Conservation (phyloP, 148 eudicot genomes). For the Fagopyrum esculentum region DNA sequence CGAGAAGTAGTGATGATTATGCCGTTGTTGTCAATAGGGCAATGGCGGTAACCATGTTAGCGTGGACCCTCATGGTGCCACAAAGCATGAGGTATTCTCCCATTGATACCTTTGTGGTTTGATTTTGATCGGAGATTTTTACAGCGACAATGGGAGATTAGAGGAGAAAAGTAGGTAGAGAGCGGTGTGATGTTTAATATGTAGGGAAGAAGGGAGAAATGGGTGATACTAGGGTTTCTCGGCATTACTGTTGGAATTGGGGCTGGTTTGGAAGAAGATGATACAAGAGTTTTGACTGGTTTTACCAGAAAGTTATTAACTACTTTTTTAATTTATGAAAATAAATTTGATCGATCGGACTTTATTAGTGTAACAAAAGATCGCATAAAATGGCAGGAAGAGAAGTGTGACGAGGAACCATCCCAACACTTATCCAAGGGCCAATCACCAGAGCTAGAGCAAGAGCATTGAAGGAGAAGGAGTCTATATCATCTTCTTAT, state of each 20-base stretch:
- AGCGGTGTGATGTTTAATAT: not conserved
- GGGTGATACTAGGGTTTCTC: not conserved
- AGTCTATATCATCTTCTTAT: too few species aligned
- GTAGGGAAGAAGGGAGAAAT: not conserved
- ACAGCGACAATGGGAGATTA: not conserved
- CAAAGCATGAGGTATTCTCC: slow-evolving; percentile 32
- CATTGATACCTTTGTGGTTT: slow-evolving; percentile 14
- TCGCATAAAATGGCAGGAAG: too few species aligned
- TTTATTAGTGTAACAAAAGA: too few species aligned
- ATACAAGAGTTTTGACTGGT: too few species aligned
- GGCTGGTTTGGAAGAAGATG: not conserved
- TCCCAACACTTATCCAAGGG: too few species aligned
- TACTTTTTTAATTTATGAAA: too few species aligned
- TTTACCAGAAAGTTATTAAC: too few species aligned
- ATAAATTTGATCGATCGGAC: too few species aligned
- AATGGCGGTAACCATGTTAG: slow-evolving; percentile 52
- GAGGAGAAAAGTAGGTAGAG: not conserved
- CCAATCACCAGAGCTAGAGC: too few species aligned
- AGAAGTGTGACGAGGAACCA: too few species aligned
- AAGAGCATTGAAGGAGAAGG: too few species aligned
- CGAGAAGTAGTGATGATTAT: slow-evolving; percentile 43
- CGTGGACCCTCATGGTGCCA: slow-evolving; percentile 48
- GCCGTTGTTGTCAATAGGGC: slow-evolving; percentile 55
- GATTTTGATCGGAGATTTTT: not conserved
- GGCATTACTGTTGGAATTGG: not conserved